Evolutionary conservation across 2,329 filamentous ascomycete species (phyloP), one percentile per base, ranked within the genome.

Genomic region (Aspergillus sp.): DNA sequence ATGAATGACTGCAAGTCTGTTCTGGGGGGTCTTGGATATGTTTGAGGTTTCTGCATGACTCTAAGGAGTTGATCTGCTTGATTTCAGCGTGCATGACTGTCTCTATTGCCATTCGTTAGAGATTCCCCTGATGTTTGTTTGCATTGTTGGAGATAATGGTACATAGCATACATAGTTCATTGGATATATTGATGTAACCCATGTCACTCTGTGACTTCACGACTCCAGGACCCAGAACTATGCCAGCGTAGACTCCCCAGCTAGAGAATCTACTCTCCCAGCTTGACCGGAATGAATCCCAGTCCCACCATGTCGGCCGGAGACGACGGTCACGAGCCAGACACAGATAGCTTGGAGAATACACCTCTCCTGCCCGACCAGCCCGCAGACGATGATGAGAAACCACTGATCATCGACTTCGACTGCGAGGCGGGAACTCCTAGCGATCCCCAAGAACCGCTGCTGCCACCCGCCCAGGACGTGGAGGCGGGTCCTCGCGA

Each of bases 1-100:
- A 35, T 36, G 8, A 37, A 32, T 25, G 46, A 49, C 12, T 43
- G 38, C 25, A 32, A 40, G 19, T 43, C 38, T n/a, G 33, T 46
- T 4, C 34, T 49, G 16, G 39, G 37, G 26, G 40, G 41, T 12
- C 40, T 49, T 28, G 44, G 44, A 19, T 46, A 47, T 30, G 36
- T 24, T 16, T 26, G 16, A 16, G 4, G 14, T 5, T 30, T 15
- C 5, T 15, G 14, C 11, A 10, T 32, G 30, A 8, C 14, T 33
- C 8, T 28, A 26, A 16, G 19, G 29, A 13, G 30, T 24, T 13
- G 5, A 10, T 25, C 17, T 32, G 15, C 17, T 12, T 15, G 13
- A 25, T n/a, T 24, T 6, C 10, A n/a, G 13, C 25, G 13, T 26
- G 13, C 13, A 11, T n/a, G 8, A 8, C 13, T 10, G 10, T 7